Percentiles rank a stretch among this genome's conserved stretches.
Conservation (phyloP, 306 rosid genomes). For the Prinsepia uniflora region DNA sequence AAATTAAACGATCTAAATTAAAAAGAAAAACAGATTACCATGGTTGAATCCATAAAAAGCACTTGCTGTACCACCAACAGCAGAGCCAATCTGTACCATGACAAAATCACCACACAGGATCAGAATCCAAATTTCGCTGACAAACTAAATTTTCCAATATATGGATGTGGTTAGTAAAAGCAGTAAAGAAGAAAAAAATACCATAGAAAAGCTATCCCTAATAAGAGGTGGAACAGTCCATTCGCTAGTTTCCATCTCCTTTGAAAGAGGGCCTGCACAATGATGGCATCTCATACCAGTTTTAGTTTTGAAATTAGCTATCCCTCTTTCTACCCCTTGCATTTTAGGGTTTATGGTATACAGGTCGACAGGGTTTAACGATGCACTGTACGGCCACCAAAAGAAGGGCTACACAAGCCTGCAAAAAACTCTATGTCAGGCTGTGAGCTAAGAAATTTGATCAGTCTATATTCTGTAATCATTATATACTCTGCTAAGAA, state of each 20-base stretch:
- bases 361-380: background rate
- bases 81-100: conserved; percentile 76
- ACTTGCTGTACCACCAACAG: conserved; percentile 86
- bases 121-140: background rate
- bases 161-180: background rate
- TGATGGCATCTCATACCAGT: conserved; percentile 57
- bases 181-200: conserved; percentile 12
- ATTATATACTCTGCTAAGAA: no score
- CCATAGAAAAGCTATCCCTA: conserved; percentile 92
- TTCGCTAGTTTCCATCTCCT: conserved; percentile 68
- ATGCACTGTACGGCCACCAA: background rate
- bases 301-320: conserved; percentile 14
- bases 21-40: conserved; percentile 36
- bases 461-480: background rate
- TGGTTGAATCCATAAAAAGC: conserved; percentile 93
- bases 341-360: background rate
- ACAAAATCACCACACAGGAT: background rate
- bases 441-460: background rate
- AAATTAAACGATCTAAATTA: background rate
- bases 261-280: conserved; percentile 80
- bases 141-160: background rate
- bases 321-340: conserved; percentile 1
- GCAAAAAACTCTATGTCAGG: background rate
- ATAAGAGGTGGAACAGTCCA: conserved; percentile 72
- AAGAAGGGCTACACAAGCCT: background rate